Base-by-base conservation (phyloP, 2,329 filamentous ascomycete species). In the Colletotrichum sp. region DNA sequence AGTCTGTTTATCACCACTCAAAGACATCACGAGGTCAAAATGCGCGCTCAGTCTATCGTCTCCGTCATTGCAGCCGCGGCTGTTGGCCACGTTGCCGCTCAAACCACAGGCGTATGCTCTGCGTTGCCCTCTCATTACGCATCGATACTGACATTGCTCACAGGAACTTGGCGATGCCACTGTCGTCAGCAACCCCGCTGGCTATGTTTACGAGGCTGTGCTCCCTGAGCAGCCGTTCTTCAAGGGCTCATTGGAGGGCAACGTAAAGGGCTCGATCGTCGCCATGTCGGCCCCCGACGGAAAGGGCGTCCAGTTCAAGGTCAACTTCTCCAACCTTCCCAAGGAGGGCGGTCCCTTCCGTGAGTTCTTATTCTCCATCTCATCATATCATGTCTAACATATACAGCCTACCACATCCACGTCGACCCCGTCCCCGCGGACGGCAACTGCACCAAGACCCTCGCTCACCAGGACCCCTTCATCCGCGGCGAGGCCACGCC, bases 341-440 rank as follows among this genome's bases (percentile, higher is more conserved):
- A 85, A 86, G 13, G 84, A 86, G 73, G 87, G 88, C 58, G 90
- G 91, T 3, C 90, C 91, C 14, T 93, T 93, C 85, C 80, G 92
- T 93, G 85, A 79, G 90, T 9, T 21, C 26, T n/a, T 38, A 52
- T 18, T 21, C 9, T 58, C 38, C 30, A 28, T 24, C 21, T 56
- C 32, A 18, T 56, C 30, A 10, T 18, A n/a, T 8, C n/a, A 16
- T 38, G 7, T 6, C 34, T 78, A 73, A 74, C 71, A 58, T 70
- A 5, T 79, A 71, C 65, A 94, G 93, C 87, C 74, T 96, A 95
- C 86, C 94, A 96, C 82, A 86, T 96, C 78, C 94, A 96, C 84
- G 90, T 89, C 67, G 80, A 86, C 21, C 91, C 92, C 10, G 92
- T 95, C 13, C 90, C 92, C 7, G 83, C 82, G 28, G 85, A 92